Evolutionary conservation across 768 basidiomycete species (phyloP), one percentile per base, ranked within the genome.

Genomic region (Boletus subparvulus): DNA sequence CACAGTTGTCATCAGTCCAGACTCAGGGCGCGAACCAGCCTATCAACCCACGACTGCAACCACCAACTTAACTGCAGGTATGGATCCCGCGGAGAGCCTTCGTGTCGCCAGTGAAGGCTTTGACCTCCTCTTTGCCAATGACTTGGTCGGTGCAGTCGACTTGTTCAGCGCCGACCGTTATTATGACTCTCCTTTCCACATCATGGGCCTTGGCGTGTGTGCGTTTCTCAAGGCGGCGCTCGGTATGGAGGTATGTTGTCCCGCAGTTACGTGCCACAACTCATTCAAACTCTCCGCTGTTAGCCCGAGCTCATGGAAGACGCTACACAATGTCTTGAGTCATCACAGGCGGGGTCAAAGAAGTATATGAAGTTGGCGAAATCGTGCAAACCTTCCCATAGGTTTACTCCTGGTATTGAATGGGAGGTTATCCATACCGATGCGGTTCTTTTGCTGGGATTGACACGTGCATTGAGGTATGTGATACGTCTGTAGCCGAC

Each of bases 391-490:
- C 64, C 63, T 39, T 61, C 60, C 10, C 73, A 77, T 19, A 73
- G 77, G 13, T 90, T 87, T 66, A 68, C 79, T 4, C 73, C 85
- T 2, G 89, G 87, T 8, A 67, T 86, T 9, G 90, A 92, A 62
- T 92, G 84, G 80, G 90, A 92, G 63, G 78, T 92, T 39, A 67
- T 92, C 12, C 81, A 85, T 60, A 86, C 90, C 0, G 90, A 92
- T 63, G 81, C 85, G 0, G 78, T 86, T 8, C 81, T 92, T 6
- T 69, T 92, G 39, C 75, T 86, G 7, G 90, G 89, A 0, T 71
- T 92, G 50, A 87, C 85, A 1, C 81, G 86, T 62, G 88, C 86
- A 10, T 70, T 91, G 40, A 84, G 83, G 88, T 88, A 60, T 21
- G 80, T 13, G 8, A 32, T 14, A 24, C 37, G 7, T 30, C 52